Base-by-base conservation (phyloP, 805 yeast genomes). In the Candida wancherniae region DNA sequence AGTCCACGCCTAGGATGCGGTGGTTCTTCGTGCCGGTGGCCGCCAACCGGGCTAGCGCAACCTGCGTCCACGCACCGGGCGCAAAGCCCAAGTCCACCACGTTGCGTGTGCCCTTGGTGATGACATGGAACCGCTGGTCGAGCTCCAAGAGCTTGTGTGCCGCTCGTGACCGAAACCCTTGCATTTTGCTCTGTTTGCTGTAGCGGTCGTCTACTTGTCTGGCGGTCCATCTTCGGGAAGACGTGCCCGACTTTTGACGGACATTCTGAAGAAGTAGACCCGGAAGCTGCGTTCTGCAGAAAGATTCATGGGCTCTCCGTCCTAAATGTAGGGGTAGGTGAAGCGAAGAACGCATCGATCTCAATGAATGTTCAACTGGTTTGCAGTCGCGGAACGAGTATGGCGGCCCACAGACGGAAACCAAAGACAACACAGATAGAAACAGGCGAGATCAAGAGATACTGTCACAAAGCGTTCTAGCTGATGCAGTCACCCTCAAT, bases 61-160 rank as follows among this genome's bases (percentile, higher is more conserved):
- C 58, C 28, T 53, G 58, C 6, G 58, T 49, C 58, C 58, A 53
- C 0, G 58, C 58, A 1, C 58, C 58, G 2, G 58, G 58, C 62
- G 57, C 58, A 40, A 48, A 50, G 10, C 56, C 95, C 26, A 92
- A 61, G 60, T 92, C 98, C 4, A 92, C 75, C 1, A 92, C 82
- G 24, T 76, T 72, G 42, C 61, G 67, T 0, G 75, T 67, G 2
- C 67, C 67, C 22, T 58, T 55, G 27, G 39, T 51, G 53, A 90
- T 78, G 2, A 92, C 38, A 19, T 64, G 55, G 57, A 67, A 83
- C 45, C 72, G 76, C 10, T 75, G 63, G 51, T 88, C 77, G 8
- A 92, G 67, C 50, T 90, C 94, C 14, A 77, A 54, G 19, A 92
- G 63, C 50, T 92, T 92, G 61, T 77, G 90, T 0, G 97, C 97